phyloP scores from a whole-genome alignment of 345 rosid species.

The Citrus sp. region DNA sequence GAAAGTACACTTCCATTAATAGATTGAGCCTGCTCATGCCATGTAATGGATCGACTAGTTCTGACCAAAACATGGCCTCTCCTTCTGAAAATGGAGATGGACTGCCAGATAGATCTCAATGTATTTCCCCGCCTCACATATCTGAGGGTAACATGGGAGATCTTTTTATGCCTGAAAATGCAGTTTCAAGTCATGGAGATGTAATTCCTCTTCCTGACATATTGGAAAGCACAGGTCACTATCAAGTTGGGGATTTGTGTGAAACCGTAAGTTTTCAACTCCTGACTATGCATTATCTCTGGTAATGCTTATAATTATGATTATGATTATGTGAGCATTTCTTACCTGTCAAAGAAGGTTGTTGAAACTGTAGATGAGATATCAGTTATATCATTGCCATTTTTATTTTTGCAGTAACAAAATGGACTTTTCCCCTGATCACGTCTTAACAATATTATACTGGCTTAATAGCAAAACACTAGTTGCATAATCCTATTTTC shows the following conservation, averaged over 20 bases:
- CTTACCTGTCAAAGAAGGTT: not conserved
- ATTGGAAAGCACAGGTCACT: constrained; percentile 27
- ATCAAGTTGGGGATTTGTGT: constrained; percentile 24
- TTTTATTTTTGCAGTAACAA: not conserved
- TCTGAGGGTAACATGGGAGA: constrained; percentile 19
- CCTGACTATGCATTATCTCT: not conserved
- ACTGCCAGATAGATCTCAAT: constrained; percentile 29
- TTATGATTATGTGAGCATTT: not conserved
- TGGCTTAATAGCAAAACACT: not conserved
- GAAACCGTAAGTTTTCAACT: constrained; percentile 41
- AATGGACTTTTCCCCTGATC: not conserved
- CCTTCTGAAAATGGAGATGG: constrained; percentile 35
- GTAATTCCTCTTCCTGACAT: constrained; percentile 37
- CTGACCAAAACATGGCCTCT: constrained; percentile 36
- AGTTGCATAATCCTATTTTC: not conserved
- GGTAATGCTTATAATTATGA: not conserved
- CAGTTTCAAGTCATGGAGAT: constrained; percentile 36
- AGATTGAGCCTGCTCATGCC: constrained; percentile 36
- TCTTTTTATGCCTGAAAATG: constrained; percentile 31
- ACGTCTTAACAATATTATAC: not conserved
- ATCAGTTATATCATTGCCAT: not conserved
- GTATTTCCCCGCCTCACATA: constrained; percentile 26
- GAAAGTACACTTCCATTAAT: constrained; percentile 47
- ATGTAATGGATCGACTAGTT: constrained; percentile 29
- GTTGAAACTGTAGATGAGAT: not conserved